Conservation (phyloP, 2,329 filamentous ascomycete species). For the Talaromyces sp. region DNA sequence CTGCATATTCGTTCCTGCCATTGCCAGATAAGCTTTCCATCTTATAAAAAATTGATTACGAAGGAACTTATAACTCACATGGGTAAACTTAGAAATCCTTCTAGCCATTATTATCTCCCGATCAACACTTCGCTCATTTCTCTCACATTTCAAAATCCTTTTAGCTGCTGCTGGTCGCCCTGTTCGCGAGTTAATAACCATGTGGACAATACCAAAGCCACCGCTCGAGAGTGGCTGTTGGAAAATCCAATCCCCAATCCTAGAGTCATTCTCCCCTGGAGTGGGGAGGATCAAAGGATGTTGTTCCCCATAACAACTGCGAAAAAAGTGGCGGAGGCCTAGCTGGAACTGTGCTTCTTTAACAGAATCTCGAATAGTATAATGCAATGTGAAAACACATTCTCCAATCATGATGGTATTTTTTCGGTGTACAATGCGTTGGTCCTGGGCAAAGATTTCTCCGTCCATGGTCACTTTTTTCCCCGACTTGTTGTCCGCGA, state of each 20-base stretch:
- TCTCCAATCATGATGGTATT: slow-evolving; percentile 1
- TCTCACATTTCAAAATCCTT: neutral
- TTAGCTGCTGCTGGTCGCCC: slow-evolving; percentile 4
- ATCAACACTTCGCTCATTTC: slow-evolving; percentile 1
- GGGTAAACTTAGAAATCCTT: neutral
- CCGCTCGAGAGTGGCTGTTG: neutral
- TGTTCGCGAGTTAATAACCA: slow-evolving; percentile 2
- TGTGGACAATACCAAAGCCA: neutral
- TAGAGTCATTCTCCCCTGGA: neutral
- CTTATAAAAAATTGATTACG: neutral
- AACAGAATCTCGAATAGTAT: neutral
- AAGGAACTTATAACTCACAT: neutral
- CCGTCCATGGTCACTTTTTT: neutral
- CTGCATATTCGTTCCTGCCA: too few relatives aligned
- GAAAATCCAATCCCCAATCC: neutral
- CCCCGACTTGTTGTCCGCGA: neutral
- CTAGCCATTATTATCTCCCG: neutral
- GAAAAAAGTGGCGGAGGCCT: neutral
- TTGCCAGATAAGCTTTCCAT: too few relatives aligned
- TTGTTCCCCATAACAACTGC: neutral
- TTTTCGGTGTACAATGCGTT: neutral
- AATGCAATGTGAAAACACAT: slow-evolving; percentile 1
- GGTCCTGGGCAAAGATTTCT: neutral
- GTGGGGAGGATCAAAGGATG: neutral
- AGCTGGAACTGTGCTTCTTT: neutral